Evolutionary conservation across 2,329 filamentous ascomycete species (phyloP), one percentile per base, ranked within the genome.

Genomic region (Colletotrichum magnum): DNA sequence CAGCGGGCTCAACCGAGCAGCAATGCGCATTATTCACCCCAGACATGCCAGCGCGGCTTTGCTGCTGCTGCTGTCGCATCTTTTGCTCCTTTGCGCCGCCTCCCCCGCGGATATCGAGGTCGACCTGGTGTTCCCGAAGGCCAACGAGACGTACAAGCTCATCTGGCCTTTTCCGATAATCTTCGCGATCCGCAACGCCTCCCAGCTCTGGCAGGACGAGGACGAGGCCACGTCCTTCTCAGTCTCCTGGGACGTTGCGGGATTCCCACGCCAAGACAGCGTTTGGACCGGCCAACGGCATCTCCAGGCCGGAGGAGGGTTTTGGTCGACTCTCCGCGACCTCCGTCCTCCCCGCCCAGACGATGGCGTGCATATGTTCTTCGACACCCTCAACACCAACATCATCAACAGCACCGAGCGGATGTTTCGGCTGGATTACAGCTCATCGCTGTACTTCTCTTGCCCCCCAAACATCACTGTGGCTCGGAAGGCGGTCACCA

Each of bases 121-220:
- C 32, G 53, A 57, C 53, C 53, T 57, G 12, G 39, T 57, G 13
- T 57, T 57, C 39, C 53, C 53, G 5, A 28, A 41, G 32, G 39
- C 32, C 39, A 45, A 24, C 21, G 18, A 45, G n/a, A 39, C 18
- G 5, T 57, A 57, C 53, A 41, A 57, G 18, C 13, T 9, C 15
- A 45, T 41, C 53, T 57, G 39, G 32, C 53, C 53, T 1, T 57
- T 57, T 28, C 53, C 53, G 4, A 39, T 57, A 15, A 28, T 45
- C 53, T 57, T 43, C 32, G 53, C 53, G 16, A 15, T 21, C 18
- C 53, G 53, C 2, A 57, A 57, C 39, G 53, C 53, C 32, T 52
- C 24, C 5, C 50, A 52, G 50, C 50, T 52, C 24, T 52, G 50
- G 50, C 50, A 52, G 18, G 50, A 32, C 6, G 21, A 52, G 12